These are phyloP conservation scores for Mallotus japonicus DNA, from an alignment of 441 rosid genomes.

Conservation along the genomic window DNA sequence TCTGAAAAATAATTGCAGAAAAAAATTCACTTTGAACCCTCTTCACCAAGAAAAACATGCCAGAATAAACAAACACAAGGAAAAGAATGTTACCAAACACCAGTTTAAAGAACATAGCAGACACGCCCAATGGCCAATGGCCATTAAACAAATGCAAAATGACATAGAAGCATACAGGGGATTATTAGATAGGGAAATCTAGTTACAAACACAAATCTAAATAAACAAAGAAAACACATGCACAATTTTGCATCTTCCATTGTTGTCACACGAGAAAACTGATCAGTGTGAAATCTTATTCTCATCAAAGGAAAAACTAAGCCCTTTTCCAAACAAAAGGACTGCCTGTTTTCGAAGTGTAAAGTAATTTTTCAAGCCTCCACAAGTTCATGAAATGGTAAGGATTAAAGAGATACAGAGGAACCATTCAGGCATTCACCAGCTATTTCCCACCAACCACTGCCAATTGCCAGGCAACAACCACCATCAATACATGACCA, in stretches of 20 bases:
- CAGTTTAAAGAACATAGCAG: not conserved
- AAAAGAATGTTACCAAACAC: not conserved
- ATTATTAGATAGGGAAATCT: not conserved
- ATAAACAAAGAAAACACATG: not conserved
- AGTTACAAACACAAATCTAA: not conserved
- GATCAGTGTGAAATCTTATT: not conserved
- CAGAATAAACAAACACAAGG: not conserved
- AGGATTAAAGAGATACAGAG: not conserved
- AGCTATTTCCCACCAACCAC: not conserved
- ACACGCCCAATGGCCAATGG: not conserved
- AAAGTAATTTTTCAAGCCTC: not conserved
- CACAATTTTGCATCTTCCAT: not conserved
- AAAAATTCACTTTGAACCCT: constrained; percentile 18
- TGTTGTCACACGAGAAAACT: not conserved
- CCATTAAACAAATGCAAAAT: not conserved
- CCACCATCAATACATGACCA: not conserved
- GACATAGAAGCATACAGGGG: not conserved
- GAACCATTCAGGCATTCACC: not conserved
- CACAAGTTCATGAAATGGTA: not conserved
- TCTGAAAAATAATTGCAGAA: constrained; percentile 43
- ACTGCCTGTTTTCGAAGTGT: not conserved
- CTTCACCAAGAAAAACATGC: not conserved
- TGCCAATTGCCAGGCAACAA: not conserved
- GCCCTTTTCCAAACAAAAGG: not conserved
- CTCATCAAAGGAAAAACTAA: not conserved